Percentiles rank a stretch among this genome's conserved stretches.
Evolutionary conservation across 1,139 yeast species (phyloP).

Genomic region (Zygoascus meyerae): DNA sequence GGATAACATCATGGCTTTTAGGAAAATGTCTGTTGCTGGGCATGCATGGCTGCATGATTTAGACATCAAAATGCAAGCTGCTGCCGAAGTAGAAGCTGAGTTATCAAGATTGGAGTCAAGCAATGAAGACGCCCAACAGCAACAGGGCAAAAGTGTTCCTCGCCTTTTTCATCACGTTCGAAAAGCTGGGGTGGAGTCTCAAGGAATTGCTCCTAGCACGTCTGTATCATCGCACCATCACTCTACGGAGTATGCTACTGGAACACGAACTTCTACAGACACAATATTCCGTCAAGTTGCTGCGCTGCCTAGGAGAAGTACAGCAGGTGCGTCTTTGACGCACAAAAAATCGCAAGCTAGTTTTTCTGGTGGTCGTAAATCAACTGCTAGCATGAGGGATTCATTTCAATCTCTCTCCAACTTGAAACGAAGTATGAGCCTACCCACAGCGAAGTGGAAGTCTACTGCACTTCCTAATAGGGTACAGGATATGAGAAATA

Average conservation of each 20-base stretch:
- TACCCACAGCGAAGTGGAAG: slow-evolving; percentile 30
- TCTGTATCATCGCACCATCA: slow-evolving; percentile 8
- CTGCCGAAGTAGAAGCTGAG: slow-evolving; percentile 14
- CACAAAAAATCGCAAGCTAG: slow-evolving; percentile 1
- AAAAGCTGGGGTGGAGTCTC: neutral
- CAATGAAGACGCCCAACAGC: neutral
- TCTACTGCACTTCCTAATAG: slow-evolving; percentile 35
- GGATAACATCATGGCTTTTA: slow-evolving; percentile 35
- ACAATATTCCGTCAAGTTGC: slow-evolving; percentile 33
- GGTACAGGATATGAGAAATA: slow-evolving; percentile 40
- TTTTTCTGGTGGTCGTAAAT: neutral
- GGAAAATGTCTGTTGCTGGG: slow-evolving; percentile 52
- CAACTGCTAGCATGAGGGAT: slow-evolving; percentile 2
- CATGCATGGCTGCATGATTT: slow-evolving; percentile 83
- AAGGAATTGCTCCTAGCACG: slow-evolving; percentile 7
- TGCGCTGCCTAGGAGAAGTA: slow-evolving; percentile 31
- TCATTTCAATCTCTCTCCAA: slow-evolving; percentile 18
- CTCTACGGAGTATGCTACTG: slow-evolving; percentile 4
- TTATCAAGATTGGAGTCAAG: slow-evolving; percentile 1
- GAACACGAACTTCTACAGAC: slow-evolving; percentile 26
- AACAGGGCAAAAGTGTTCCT: slow-evolving; percentile 9
- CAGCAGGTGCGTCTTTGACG: slow-evolving; percentile 13
- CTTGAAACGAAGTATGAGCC: slow-evolving; percentile 24
- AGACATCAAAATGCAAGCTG: slow-evolving; percentile 40
- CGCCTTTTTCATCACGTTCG: slow-evolving; percentile 6